A percentile compares a stretch with the other conserved stretches of the same genome.
These are phyloP conservation scores for Solanum dulcamara DNA, from an alignment of 257 asterid genomes.

Conservation along the genomic window DNA sequence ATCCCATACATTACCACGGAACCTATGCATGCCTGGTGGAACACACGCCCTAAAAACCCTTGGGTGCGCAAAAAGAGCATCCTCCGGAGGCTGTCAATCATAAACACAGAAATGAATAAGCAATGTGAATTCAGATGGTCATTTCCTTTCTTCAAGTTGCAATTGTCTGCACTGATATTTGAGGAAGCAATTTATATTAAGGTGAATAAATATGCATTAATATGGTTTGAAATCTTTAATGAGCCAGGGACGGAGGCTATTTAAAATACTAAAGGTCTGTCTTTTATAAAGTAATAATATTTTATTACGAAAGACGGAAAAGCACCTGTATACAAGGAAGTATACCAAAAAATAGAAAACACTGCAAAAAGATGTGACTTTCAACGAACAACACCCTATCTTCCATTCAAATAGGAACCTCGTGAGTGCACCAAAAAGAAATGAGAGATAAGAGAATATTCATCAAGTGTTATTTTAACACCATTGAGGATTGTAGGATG, in stretches of 20 bases:
- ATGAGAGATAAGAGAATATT: no score
- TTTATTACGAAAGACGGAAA: not conserved
- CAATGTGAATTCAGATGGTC: not conserved
- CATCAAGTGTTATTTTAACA: no score
- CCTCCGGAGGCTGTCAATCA: conserved; percentile 66
- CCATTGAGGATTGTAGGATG: no score
- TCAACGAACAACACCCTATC: no score
- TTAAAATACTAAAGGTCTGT: no score
- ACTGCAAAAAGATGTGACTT: no score
- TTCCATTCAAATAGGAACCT: no score
- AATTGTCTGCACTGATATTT: not conserved
- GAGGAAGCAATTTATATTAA: not conserved
- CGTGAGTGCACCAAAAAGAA: no score
- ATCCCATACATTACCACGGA: conserved; percentile 96
- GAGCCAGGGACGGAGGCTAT: no score
- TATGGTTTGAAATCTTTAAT: no score
- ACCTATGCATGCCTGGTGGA: conserved; percentile 99
- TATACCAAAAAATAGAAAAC: not conserved
- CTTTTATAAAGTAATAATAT: no score
- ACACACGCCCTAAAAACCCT: conserved; percentile 97
- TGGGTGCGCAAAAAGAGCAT: conserved; percentile 89
- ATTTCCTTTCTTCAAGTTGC: not conserved
- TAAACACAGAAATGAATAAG: not conserved
- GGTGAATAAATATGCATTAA: not conserved
- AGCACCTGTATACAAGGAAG: not conserved